Evolutionary conservation across 2,329 filamentous ascomycete species (phyloP), one percentile per base, ranked within the genome.

Genomic region (Juglanconis oblonga): DNA sequence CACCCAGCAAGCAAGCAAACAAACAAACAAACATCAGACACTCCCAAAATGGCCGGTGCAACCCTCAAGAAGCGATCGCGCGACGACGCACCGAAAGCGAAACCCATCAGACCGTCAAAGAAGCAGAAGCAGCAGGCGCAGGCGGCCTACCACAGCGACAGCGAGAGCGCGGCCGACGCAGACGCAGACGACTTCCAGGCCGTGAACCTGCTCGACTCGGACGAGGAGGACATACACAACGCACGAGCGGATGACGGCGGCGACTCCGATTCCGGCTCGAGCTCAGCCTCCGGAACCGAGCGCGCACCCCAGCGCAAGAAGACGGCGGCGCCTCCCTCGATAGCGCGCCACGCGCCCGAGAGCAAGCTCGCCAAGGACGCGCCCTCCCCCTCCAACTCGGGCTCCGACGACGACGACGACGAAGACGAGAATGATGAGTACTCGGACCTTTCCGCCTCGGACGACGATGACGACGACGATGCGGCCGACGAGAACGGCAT

Each of bases 141-240:
- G 58, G 42, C 45, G 11, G 45, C 55, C 40, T 83, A 84, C 71
- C 75, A 83, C 71, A 83, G 81, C 74, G 79, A 79, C 60, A 80
- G 78, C n/a, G 80, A 78, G 42, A 71, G 63, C 29, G 66, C 67
- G 31, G 52, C 60, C 11, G 62, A 62, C 33, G 35, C 52, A 24
- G 65, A 69, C 38, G 67, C 73, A n/a, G 74, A 75, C 8, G 69
- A 74, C 5, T 83, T 83, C 68, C 72, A 77, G 35, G 77, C 81
- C 2, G 79, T 83, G 63, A 78, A 84, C 64, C 73, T 85, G 14
- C 74, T 84, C 53, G 82, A 84, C 68, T 84, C 81, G 5, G 82
- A 86, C 66, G 68, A 77, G n/a, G 82, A 85, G 58, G 81, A 84
- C 57, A 76, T 85, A 55, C 78, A 83, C 66, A 80, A 84, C 65